Conservation (phyloP, 768 basidiomycete species). For the Mycena kentingensis region DNA sequence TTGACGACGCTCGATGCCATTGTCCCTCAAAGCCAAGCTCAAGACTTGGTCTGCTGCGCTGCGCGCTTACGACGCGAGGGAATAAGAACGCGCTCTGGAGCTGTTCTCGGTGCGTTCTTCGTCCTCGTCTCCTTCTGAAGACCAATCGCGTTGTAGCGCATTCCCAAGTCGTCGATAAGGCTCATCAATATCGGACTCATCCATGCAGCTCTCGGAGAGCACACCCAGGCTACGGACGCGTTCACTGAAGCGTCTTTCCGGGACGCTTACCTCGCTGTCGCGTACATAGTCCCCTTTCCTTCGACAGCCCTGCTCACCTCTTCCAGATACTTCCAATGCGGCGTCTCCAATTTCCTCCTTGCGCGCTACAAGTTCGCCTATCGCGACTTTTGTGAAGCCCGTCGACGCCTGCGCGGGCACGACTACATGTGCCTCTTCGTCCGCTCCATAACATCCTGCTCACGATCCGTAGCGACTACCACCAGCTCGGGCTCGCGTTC, state of each 20-base stretch:
- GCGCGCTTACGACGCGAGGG: constrained; percentile 80
- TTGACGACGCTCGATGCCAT: no score
- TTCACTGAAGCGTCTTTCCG: constrained; percentile 55
- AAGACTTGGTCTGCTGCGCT: constrained; percentile 87
- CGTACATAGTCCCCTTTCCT: no score
- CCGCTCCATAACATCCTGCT: constrained; percentile 2
- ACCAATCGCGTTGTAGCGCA: constrained; percentile 49
- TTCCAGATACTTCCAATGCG: no score
- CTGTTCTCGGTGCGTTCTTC: constrained; percentile 64
- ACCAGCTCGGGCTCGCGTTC: constrained; percentile 90
- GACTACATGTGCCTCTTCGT: constrained; percentile 64
- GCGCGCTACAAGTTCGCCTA: constrained; percentile 70
- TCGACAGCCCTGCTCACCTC: no score
- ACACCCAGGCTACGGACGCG: constrained; percentile 56
- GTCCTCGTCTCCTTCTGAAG: not conserved
- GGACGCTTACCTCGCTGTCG: constrained; percentile 65
- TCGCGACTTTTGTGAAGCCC: constrained; percentile 82
- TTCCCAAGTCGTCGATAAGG: constrained; percentile 72
- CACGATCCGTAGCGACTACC: constrained; percentile 69
- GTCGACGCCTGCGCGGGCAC: constrained; percentile 77
- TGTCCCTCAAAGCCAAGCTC: constrained; percentile 73
- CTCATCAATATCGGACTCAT: constrained; percentile 69
- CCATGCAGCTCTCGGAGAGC: constrained; percentile 64
- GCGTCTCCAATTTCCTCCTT: constrained; percentile 88
- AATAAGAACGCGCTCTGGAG: constrained; percentile 72